These are phyloP conservation scores for Lactarius indigo DNA, from an alignment of 768 basidiomycete species.

Conservation along the genomic window DNA sequence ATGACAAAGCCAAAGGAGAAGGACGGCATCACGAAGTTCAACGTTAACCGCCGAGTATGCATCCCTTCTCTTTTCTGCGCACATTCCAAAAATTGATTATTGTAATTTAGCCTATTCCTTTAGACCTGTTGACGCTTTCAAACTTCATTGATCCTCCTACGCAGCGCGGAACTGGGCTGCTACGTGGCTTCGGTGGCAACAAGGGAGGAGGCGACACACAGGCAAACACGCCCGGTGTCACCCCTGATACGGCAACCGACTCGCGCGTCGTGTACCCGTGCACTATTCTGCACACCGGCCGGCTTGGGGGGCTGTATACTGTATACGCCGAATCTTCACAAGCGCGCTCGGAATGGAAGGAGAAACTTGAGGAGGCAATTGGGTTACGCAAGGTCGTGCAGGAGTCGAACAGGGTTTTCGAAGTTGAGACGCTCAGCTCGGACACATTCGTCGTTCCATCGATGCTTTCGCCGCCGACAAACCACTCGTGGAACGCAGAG, in stretches of 20 bases:
- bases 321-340: conserved; percentile 82
- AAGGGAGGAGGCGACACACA: conserved; percentile 28
- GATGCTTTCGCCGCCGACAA: conserved; percentile 39
- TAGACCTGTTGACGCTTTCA: conserved; percentile 84
- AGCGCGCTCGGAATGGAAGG: conserved; percentile 81
- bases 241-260: conserved; percentile 49
- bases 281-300: conserved; percentile 84
- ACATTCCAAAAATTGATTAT: background rate
- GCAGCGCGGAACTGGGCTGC: conserved; percentile 67
- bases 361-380: conserved; percentile 85
- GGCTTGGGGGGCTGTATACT: conserved; percentile 81
- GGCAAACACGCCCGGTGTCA: conserved; percentile 30
- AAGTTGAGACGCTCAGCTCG: conserved; percentile 82
- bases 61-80: background rate
- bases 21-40: conserved; percentile 70
- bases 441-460: conserved; percentile 85
- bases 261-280: conserved; percentile 82
- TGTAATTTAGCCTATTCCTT: conserved; percentile 72
- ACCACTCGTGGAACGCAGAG: conserved; percentile 63
- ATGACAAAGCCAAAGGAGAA: conserved; percentile 83
- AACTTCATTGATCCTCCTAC: conserved; percentile 79
- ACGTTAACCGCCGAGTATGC: conserved; percentile 74
- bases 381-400: conserved; percentile 81
- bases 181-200: conserved; percentile 53
- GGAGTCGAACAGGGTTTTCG: conserved; percentile 93